Evolutionary conservation across 495 filamentous ascomycete species (phyloP), one percentile per base, ranked within the genome.

Genomic region (Talaromyces proteolyticus): DNA sequence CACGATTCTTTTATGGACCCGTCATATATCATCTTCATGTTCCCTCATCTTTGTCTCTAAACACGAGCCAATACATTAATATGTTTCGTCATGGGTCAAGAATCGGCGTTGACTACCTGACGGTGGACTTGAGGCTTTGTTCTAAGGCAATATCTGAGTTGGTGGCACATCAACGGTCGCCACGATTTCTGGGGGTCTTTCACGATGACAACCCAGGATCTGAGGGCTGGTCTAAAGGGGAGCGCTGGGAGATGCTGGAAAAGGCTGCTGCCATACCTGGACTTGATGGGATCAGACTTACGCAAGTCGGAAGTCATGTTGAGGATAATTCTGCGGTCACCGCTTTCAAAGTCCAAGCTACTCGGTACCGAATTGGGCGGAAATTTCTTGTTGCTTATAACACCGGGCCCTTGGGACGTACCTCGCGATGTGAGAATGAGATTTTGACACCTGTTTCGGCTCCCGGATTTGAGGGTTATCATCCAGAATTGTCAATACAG

Each of bases 311-410:
- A 12, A 58, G 57, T 23, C 55, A 58, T 6, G 56, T 65, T 6
- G 67, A 67, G 16, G 73, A 75, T 37, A 74, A 73, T 45, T 57
- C 61, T 38, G 70, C 73, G 0, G 69, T 73, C 14, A 34, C 14
- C 8, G 29, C 29, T 34, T 34, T 29, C 60, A 67, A 42, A 53
- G 67, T 25, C 67, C 72, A 51, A 59, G 66, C 29, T 57, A 69
- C 23, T 56, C 60, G 20, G 51, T 72, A 39, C 54, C 63, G 47
- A 61, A 42, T 25, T 54, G 44, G 57, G 8, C 50, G 52, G 12
- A 68, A 80, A 0, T 75, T 77, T 1, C 58, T 92, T 6, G 82
- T 88, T 18, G 84, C 83, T 3, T 89, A 85, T 63, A 87, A 89
- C 58, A 78, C 81, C 23, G 88, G 86, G 0, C 74, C 76, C 2